A percentile compares a stretch with the other conserved stretches of the same genome.
phyloP scores from a whole-genome alignment of 768 basidiomycete species.

The Baorangia bicolor region DNA sequence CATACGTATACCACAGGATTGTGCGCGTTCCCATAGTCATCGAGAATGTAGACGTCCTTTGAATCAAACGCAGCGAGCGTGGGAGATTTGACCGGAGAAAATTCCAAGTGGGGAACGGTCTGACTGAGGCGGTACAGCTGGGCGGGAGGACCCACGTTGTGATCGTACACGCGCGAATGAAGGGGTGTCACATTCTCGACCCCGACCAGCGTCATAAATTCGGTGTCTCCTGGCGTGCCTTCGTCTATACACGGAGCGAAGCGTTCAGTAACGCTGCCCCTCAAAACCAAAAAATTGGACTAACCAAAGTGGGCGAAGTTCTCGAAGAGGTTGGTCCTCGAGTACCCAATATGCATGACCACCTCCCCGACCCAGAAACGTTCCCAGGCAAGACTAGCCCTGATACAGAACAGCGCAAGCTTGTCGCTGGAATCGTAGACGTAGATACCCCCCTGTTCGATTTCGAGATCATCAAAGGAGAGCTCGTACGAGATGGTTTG shows the following conservation, averaged over 20 bases:
- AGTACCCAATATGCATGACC: constrained; percentile 43
- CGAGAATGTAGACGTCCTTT: constrained; percentile 52
- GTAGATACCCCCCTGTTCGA: constrained; percentile 56
- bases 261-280: neutral
- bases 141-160: constrained; percentile 14
- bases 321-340: constrained; percentile 38
- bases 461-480: constrained; percentile 40
- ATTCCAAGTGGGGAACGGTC: constrained; percentile 38
- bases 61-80: constrained; percentile 40
- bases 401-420: constrained; percentile 59
- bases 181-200: constrained; percentile 19
- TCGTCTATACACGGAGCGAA: constrained; percentile 40
- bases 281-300: constrained; percentile 6
- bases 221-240: constrained; percentile 43
- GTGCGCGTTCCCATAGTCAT: constrained; percentile 33
- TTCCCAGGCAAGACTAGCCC: constrained; percentile 50
- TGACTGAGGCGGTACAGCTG: constrained; percentile 47
- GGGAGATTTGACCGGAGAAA: constrained; percentile 33
- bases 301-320: constrained; percentile 51
- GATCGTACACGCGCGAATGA: constrained; percentile 8
- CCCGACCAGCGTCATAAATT: constrained; percentile 52
- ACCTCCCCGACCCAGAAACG: constrained; percentile 63
- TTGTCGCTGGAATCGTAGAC: constrained; percentile 55
- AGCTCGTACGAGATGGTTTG: constrained; percentile 51
- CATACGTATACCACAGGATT: constrained; percentile 55